A percentile compares a stretch with the other conserved stretches of the same genome.
Conservation (phyloP, 257 asterid genomes). For the Fraxinus americana region DNA sequence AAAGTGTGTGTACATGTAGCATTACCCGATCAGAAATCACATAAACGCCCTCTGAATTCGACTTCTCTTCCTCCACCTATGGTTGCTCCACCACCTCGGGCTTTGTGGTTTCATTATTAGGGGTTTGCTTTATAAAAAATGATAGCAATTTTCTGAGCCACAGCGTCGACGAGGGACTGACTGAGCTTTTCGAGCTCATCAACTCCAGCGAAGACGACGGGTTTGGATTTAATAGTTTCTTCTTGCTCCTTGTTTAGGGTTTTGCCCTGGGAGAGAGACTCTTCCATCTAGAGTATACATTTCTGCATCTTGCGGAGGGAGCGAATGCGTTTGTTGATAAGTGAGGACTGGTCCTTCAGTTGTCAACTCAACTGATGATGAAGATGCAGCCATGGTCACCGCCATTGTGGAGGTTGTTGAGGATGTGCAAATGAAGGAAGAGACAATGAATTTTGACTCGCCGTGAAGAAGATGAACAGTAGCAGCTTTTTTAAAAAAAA, state of each 20-base stretch:
- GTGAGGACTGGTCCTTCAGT: slow-evolving; percentile 69
- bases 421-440: neutral
- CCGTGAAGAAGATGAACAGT: slow-evolving; percentile 19
- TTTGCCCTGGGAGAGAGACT: slow-evolving; percentile 63
- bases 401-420: slow-evolving; percentile 34
- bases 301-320: slow-evolving; percentile 69
- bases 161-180: slow-evolving; percentile 63
- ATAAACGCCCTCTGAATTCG: neutral
- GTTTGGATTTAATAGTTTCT: slow-evolving; percentile 69
- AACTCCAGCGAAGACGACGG: slow-evolving; percentile 55
- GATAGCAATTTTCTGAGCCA: slow-evolving; percentile 61
- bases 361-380: slow-evolving; percentile 35
- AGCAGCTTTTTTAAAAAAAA: no score
- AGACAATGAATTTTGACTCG: slow-evolving; percentile 32
- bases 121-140: slow-evolving; percentile 24
- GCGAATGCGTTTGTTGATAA: slow-evolving; percentile 83
- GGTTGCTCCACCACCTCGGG: neutral
- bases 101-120: slow-evolving; percentile 28
- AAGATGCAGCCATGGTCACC: slow-evolving; percentile 18
- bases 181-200: slow-evolving; percentile 85
- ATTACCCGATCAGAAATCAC: no score
- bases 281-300: slow-evolving; percentile 81
- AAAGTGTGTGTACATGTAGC: no score
- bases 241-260: slow-evolving; percentile 79
- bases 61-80: slow-evolving; percentile 3